Evolutionary conservation across 495 filamentous ascomycete genomes (phyloP).

Genomic region (Aspergillus nanangensis): DNA sequence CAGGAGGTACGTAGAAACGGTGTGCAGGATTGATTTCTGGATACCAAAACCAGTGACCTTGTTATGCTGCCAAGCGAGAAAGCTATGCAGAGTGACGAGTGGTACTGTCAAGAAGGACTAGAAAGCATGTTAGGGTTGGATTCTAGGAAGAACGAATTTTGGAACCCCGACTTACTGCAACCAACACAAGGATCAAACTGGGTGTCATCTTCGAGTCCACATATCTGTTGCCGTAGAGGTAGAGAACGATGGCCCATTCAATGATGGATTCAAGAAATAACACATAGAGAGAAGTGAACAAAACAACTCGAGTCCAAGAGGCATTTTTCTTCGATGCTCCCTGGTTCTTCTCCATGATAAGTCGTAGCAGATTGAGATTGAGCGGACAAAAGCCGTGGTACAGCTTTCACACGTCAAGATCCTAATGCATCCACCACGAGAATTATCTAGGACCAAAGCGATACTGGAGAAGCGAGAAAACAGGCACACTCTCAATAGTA

Average conservation of each 20-base stretch:
- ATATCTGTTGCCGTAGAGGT: constrained; percentile 31
- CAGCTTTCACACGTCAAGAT: constrained; percentile 7
- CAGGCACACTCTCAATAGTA: too few relatives aligned
- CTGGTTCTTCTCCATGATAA: constrained; percentile 23
- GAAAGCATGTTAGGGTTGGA: constrained; percentile 2
- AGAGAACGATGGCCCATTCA: constrained; percentile 34
- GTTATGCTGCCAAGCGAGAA: constrained; percentile 44
- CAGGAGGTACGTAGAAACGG: constrained; percentile 35
- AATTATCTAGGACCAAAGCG: too few relatives aligned
- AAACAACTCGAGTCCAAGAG: constrained; percentile 37
- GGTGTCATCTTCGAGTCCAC: constrained; percentile 41
- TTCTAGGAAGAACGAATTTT: background rate
- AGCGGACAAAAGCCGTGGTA: constrained; percentile 9
- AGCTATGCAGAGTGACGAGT: constrained; percentile 35
- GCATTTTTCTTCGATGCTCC: constrained; percentile 24
- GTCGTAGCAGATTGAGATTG: background rate
- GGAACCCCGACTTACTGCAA: constrained; percentile 30
- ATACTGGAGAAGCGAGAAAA: too few relatives aligned
- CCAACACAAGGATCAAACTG: constrained; percentile 34
- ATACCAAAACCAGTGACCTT: constrained; percentile 31
- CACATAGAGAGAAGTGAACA: constrained; percentile 39
- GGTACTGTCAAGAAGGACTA: constrained; percentile 39
- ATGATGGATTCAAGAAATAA: constrained; percentile 35
- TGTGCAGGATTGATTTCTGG: constrained; percentile 32
- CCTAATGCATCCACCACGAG: too few relatives aligned